Base-by-base conservation (phyloP, 202 grass and related monocot genomes). In the Carex arenaria region DNA sequence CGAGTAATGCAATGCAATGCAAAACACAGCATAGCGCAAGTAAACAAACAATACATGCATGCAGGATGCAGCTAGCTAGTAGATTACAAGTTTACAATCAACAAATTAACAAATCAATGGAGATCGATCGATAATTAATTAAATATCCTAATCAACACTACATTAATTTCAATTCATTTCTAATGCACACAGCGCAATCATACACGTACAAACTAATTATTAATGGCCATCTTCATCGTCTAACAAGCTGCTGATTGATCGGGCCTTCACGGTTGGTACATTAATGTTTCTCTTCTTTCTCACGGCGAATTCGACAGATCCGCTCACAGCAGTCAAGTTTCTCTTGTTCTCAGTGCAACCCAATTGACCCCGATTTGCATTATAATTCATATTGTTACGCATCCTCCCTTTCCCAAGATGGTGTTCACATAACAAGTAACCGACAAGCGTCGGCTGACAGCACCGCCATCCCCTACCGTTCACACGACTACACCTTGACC, bases 401-500 rank as follows among this genome's bases (percentile, higher is more conserved):
- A 85, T 38, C 9, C 93, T 87, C 59, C 91, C 93, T 76, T 99
- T 99, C 55, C 93, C 90, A 31, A 96, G 87, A 81, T 99, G 96
- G 84, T 99, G 91, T 84, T 96, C 90, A 78, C 96, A 99, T 68
- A 99, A 85, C 3, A 88, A 86, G 88, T 96, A 99, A 49, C 93
- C 91, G 12, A 88, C 85, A 73, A 89, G 81, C 36, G 93, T 99
- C 7, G 78, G 88, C 81, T 99, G 93, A 84, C 89, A 86, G 86
- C 96, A 99, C 10, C 91, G 93, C 96, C 96, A 99, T 38, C 91
- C 91, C 40, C 89, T 85, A 9, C 94, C 94, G 28, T 97, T 97
- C 22, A 90, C 83, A 55, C 94, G 94, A 90, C 94, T 97, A 84
- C 94, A 94, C 85, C 94, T 87, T 0, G 94, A 97, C n/a, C 94